Evolutionary conservation across 1,139 yeast species (phyloP), one percentile per base, ranked within the genome.

Genomic region (Lodderomyces beijingensis): DNA sequence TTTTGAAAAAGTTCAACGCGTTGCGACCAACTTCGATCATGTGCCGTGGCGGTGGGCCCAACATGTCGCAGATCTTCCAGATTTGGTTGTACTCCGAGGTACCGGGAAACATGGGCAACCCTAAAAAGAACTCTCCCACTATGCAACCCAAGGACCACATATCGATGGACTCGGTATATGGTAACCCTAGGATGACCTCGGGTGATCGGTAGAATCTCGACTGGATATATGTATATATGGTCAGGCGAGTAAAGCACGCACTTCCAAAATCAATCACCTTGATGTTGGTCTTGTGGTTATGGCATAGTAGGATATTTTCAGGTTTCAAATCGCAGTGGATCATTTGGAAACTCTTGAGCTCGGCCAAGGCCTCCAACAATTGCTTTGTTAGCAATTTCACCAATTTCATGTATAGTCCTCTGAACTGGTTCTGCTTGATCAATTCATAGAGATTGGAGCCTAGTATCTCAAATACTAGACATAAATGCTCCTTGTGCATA

Each of bases 111-210:
- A 91, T 70, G 1, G 99, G 99, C 36, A 91, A 67, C 1, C 99
- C 99, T 35, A 91, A 60, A 49, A 88, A 91, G 35, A 91, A 62
- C 54, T 91, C 99, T 1, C 96, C 96, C 22, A 89, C 82, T 34
- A 93, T 91, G 62, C 99, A 91, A 2, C 98, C 99, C 28, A 91
- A 65, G 2, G 97, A 88, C 99, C 99, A 91, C 89, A 91, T 88
- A 56, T 91, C 99, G 37, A 91, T 91, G 6, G 95, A 79, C 14
- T 95, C 79, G 0, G 96, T 84, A 48, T 83, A 84, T 4, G 96
- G 95, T 30, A 91, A 66, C 0, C 99, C 98, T 19, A 91, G 60
- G 3, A 91, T 77, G 13, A 91, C 95, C 55, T 91, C 99, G 0
- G 99, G 99, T 1, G 96, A 86, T 40, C 99, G 70, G 57, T 93